Evolutionary conservation across 2,329 filamentous ascomycete genomes (phyloP), one percentile per base, ranked within the genome.

Genomic region (Aspergillus calidoustus): DNA sequence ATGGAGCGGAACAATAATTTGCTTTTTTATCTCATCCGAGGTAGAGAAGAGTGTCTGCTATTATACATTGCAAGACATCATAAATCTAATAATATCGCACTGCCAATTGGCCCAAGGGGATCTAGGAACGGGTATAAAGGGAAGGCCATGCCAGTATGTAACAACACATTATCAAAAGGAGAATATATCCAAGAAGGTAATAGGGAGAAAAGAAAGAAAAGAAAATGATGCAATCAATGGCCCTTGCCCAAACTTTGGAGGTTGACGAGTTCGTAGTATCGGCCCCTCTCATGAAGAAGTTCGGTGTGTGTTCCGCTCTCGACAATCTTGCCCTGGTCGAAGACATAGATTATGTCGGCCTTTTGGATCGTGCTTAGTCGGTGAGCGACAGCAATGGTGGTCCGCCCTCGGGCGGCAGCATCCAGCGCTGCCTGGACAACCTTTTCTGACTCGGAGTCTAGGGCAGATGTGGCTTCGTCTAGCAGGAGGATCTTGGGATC

Each of bases 301-400:
- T 92, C 90, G 0, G 80, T 71, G 73, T 98, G 94, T 8, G 88
- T 92, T 5, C 94, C 94, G 68, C 86, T 85, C 81, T 98, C 94
- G 1, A 96, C 91, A 48, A 98, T 87, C 62, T 87, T 85, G 7
- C 94, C 95, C 70, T 91, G 89, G 76, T 97, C 93, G 74, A 98
- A 95, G n/a, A 98, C 94, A 67, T 96, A 97, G 69, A 98, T 98
- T 53, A 94, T 81, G 73, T 98, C 94, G 0, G 94, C 94, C 74
- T 95, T 93, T 74, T 97, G 93, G 63, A 98, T 97, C 0, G 95
- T 97, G 72, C 89, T 92, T 6, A 99, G 81, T 25, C 95, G 85
- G 78, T 99, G 94, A 3, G 95, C 95, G 1, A 99, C 94, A 0
- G 94, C 93, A 65, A 99, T 95, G 0, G 94, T 98, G 7, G 93